phyloP scores from a whole-genome alignment of 352 stramenopile species.

The Phytopythium mirpurense region DNA sequence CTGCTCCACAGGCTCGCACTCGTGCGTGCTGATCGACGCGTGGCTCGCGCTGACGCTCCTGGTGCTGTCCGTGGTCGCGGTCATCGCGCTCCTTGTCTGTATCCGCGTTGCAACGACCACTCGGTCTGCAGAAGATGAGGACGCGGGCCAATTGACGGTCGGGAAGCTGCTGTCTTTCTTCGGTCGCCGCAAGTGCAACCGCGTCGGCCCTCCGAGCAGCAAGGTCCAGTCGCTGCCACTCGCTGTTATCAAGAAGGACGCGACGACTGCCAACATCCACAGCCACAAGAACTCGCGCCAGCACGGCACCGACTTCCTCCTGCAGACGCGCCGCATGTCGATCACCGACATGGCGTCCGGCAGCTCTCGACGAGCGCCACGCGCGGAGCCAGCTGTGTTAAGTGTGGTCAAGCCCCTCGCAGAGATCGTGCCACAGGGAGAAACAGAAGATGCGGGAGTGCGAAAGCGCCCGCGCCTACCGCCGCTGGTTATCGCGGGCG shows the following conservation, averaged over 20 bases:
- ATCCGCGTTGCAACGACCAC: not conserved
- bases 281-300: conserved; percentile 78
- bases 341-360: conserved; percentile 30
- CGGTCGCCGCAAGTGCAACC: not conserved
- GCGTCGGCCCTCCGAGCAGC: conserved; percentile 1
- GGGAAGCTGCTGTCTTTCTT: conserved; percentile 12
- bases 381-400: conserved; percentile 1
- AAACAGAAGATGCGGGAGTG: not conserved
- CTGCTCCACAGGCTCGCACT: conserved; percentile 13
- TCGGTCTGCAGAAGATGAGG: not conserved
- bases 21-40: conserved; percentile 59
- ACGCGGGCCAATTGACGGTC: conserved; percentile 13
- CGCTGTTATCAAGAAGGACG: conserved; percentile 69
- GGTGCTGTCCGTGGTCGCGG: conserved; percentile 21
- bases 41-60: conserved; percentile 50
- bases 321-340: conserved; percentile 61
- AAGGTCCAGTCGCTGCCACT: conserved; percentile 45
- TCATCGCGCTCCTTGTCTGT: conserved; percentile 18
- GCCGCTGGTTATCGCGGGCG: not conserved
- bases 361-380: not conserved
- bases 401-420: conserved; percentile 6
- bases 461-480: not conserved
- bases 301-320: conserved; percentile 56
- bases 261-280: conserved; percentile 46
- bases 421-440: not conserved